Conservation (phyloP, 129 eudicot genomes). For the sunflower (Helianthus annuus) region HanXRQr2.0-SUNRISE NC_035444.2:40225365-40225864, state of each 20-base stretch:
- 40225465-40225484: not conserved
- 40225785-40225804: slow-evolving; percentile 70
- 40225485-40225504: not conserved
- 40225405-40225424: not conserved
- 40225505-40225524: slow-evolving; percentile 9
- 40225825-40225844: slow-evolving; percentile 59
- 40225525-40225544: slow-evolving; percentile 30
- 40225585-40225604: slow-evolving; percentile 37
- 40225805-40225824: slow-evolving; percentile 67
- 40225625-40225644: slow-evolving; percentile 30
- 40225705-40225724: not conserved
- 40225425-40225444: not conserved
- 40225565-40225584: slow-evolving; percentile 41
- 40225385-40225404: not conserved
- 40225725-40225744: slow-evolving; percentile 29
- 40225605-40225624: slow-evolving; percentile 32
- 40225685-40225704: not conserved
- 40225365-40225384: slow-evolving; percentile 5
- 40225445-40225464: not conserved
- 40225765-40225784: slow-evolving; percentile 67
- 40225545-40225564: slow-evolving; percentile 33
- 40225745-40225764: slow-evolving; percentile 77
- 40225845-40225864: slow-evolving; percentile 34
- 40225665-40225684: slow-evolving; percentile 2
- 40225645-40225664: slow-evolving; percentile 22